Evolutionary conservation across 73 alveolate genomes (phyloP).

Genomic region (Halteria grandinella): DNA sequence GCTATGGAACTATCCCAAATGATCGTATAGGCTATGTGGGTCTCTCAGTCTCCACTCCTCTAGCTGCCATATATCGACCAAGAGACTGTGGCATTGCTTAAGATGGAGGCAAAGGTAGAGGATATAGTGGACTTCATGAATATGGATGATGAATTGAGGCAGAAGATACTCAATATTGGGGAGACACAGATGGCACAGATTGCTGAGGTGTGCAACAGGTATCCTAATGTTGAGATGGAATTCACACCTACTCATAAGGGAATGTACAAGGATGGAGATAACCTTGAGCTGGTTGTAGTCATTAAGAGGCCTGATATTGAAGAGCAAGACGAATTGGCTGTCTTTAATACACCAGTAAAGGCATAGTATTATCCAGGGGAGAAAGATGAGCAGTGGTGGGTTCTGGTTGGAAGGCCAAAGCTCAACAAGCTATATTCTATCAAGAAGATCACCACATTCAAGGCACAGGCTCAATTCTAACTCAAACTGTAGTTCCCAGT

Average conservation of each 20-base stretch:
- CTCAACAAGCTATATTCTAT: constrained; percentile 61
- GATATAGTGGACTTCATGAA: constrained; percentile 83
- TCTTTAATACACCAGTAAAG: constrained; percentile 50
- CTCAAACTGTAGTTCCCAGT: no score
- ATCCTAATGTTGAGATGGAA: constrained; percentile 50
- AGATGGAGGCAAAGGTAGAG: constrained; percentile 59
- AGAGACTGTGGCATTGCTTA: constrained; percentile 70
- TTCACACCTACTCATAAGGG: constrained; percentile 1
- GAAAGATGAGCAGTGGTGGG: constrained; percentile 95
- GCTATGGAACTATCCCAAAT: constrained; percentile 89
- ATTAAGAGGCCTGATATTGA: constrained; percentile 44
- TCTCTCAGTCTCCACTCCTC: constrained; percentile 71
- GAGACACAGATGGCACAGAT: constrained; percentile 55
- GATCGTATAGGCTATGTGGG: constrained; percentile 84
- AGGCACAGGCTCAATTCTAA: constrained; percentile 9
- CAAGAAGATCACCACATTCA: constrained; percentile 69
- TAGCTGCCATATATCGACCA: constrained; percentile 83
- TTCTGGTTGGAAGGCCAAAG: constrained; percentile 78
- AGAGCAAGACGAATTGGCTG: constrained; percentile 38
- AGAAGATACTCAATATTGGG: constrained; percentile 60
- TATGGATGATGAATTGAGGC: constrained; percentile 80
- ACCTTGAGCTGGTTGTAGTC: constrained; percentile 17
- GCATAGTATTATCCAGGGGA: constrained; percentile 71
- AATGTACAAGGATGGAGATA: constrained; percentile 46
- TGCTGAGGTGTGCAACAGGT: constrained; percentile 75